phyloP scores from a whole-genome alignment of 164 flowering plant genomes.

The Chimonanthus salicifolius region DNA sequence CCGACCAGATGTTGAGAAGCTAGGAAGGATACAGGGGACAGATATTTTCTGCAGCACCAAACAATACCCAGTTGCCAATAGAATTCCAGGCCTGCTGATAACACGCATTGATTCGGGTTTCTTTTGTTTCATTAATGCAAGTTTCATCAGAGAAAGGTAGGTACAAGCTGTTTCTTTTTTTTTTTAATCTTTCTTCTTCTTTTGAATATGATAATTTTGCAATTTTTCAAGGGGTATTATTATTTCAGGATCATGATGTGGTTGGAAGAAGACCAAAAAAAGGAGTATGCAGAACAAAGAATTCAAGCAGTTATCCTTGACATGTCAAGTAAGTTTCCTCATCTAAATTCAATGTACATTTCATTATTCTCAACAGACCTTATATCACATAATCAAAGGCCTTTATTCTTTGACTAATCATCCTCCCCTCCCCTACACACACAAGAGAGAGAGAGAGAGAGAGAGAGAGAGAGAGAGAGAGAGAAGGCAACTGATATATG shows the following conservation, averaged over 20 bases:
- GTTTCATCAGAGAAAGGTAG: conserved; percentile 62
- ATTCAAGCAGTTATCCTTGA: too few species aligned
- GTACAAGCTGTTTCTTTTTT: not conserved
- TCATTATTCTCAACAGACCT: too few species aligned
- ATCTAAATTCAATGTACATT: too few species aligned
- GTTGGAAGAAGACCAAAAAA: too few species aligned
- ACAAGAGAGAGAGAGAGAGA: too few species aligned
- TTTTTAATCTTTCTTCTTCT: not conserved
- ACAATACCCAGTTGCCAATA: conserved; percentile 59
- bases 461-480: too few species aligned
- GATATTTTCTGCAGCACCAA: conserved; percentile 44
- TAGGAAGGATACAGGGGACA: conserved; percentile 60
- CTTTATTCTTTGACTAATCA: not conserved
- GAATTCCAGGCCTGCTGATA: conserved; percentile 35
- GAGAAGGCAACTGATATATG: too few species aligned
- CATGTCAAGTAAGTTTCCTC: too few species aligned
- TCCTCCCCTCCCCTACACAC: not conserved
- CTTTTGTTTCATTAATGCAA: conserved; percentile 76
- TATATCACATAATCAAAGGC: too few species aligned
- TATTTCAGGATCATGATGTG: too few species aligned
- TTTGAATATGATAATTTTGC: not conserved
- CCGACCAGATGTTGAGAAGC: conserved; percentile 47
- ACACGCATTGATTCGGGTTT: conserved; percentile 46
- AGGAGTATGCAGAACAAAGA: too few species aligned
- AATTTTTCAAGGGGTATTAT: too few species aligned